Evolutionary conservation across 1,284 basidiomycete genomes (phyloP), one percentile per base, ranked within the genome.

Genomic region (Pascua guehoae): DNA sequence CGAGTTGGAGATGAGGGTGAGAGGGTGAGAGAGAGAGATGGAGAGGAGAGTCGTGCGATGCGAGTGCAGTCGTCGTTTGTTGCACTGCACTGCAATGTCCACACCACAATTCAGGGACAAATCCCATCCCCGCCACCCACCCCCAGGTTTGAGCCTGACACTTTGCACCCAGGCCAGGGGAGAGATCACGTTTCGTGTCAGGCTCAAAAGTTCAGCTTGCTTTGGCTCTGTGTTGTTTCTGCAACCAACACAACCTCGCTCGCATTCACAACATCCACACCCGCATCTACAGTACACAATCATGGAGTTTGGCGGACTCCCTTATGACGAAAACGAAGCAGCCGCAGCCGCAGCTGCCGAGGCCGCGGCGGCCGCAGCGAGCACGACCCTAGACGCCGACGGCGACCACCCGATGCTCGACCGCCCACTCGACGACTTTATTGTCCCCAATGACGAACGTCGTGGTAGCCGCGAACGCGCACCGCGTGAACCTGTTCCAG

Each of bases 391-490:
- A 15, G 44, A 44, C 42, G 38, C 16, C 32, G 61, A 63, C 53
- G 49, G 42, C 39, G 58, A 63, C 47, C 59, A 61, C 56, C 58
- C 56, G 50, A 53, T 63, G 56, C 64, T 71, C 43, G 71, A 73
- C 51, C 55, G 64, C 42, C 53, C 72, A 1, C 62, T 75, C 24
- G 72, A 75, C 59, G 73, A 75, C 48, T 68, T 64, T 11, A 51
- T 51, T 24, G 24, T 32, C 24, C 47, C 51, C 47, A 37, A 32
- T 17, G 47, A 15, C 32, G 16, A n/a, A 4, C 36, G 47, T 4
- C 36, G 41, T 36, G 40, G 52, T 40, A n/a, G 15, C 11, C 36
- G 51, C 18, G 45, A 44, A 17, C n/a, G 52, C 39, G 12, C 1
- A 5, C 49, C 55, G 5, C 50, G 53, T 17, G 53, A 49, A 24